Evolutionary conservation across 371 early-diverging fungal genomes (phyloP), one percentile per base, ranked within the genome.

Genomic region (Lichtheimia hyalospora): DNA sequence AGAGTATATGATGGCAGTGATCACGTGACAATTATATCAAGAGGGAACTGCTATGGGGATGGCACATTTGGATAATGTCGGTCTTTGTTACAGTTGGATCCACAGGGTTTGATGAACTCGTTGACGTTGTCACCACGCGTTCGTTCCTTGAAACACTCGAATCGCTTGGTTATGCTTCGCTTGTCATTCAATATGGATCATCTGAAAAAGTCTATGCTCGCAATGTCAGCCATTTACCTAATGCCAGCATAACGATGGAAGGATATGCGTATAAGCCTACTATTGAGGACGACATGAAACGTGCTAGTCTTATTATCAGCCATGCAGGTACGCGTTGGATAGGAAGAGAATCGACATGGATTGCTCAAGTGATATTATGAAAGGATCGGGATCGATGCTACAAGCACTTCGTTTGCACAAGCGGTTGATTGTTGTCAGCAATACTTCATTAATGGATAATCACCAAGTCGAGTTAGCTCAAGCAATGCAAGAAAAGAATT

Each of bases 71-170:
- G 20, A 52, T 41, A 42, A 66, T 68, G 67, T 49, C 57, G 14
- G 43, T 87, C 12, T 92, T 95, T 66, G 85, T 94, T 25, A 96
- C 96, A 0, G 95, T 96, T 8, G 97, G 97, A 14, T 90, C 95
- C 8, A 95, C 95, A 5, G 85, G 88, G 0, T 96, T 96, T 65
- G 92, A 93, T 64, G 77, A 75, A 4, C 83, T 96, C 15, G 74
- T 95, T 39, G 49, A 59, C 10, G 64, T 73, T 3, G 74, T 82
- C 3, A 69, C 77, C 28, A 69, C 79, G 5, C 27, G 52, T 0
- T 57, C 70, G n/a, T 81, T 93, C 49, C 71, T 89, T 28, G 58
- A 54, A 2, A 53, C 73, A 4, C 69, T 91, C 34, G 44, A 51
- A 4, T 44, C 48, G 3, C 63, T 76, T n/a, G 84, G 84, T 24